Evolutionary conservation across 768 basidiomycete species (phyloP).

Genomic region (Tephrocybe sp.): DNA sequence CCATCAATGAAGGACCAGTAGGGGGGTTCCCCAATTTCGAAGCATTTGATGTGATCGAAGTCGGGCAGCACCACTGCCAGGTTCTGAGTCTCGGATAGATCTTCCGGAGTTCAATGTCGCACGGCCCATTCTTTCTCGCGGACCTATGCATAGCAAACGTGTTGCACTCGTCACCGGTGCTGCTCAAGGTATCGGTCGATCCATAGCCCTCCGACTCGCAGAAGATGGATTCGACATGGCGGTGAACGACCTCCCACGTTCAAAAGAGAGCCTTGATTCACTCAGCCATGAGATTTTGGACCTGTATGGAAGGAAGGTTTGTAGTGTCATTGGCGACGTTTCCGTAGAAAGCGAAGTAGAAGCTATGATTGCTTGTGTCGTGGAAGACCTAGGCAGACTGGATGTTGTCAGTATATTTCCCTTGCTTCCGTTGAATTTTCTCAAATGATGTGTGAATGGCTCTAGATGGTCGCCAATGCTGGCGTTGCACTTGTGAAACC

Average conservation of each 20-base stretch:
- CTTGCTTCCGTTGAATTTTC: neutral
- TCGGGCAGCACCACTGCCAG: too few relatives aligned
- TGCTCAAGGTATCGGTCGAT: conserved; percentile 30
- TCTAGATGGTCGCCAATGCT: conserved; percentile 36
- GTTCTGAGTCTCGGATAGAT: too few relatives aligned
- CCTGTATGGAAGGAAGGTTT: conserved; percentile 17
- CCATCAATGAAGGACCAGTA: too few relatives aligned
- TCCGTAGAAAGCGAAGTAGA: conserved; percentile 26
- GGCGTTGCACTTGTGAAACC: conserved; percentile 13
- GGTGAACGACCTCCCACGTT: conserved; percentile 24
- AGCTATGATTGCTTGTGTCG: conserved; percentile 24
- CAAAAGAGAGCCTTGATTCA: conserved; percentile 15
- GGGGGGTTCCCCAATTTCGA: too few relatives aligned
- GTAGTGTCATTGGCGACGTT: conserved; percentile 25
- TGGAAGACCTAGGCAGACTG: conserved; percentile 23
- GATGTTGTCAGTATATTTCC: conserved; percentile 25
- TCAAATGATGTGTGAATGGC: too few relatives aligned
- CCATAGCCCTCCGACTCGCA: conserved; percentile 28
- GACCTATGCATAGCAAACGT: conserved; percentile 5
- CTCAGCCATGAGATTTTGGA: conserved; percentile 23
- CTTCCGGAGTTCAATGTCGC: too few relatives aligned
- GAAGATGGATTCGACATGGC: conserved; percentile 31
- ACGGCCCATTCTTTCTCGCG: too few relatives aligned
- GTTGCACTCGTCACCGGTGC: conserved; percentile 31
- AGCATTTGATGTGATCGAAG: too few relatives aligned